Base-by-base conservation (phyloP, 345 rosid genomes). In the Noccaea caerulescens region DNA sequence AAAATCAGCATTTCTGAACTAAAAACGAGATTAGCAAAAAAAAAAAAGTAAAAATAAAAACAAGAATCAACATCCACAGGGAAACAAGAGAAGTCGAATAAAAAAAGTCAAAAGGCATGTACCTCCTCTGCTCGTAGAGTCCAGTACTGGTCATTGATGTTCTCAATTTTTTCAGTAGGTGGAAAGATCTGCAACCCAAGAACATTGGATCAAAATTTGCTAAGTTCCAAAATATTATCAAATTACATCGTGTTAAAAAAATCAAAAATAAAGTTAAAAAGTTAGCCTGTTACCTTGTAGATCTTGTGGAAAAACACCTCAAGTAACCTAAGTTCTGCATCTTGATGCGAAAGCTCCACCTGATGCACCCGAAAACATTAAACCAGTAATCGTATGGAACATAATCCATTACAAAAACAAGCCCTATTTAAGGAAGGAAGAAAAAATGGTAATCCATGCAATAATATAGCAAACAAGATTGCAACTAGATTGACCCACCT, bases 121-220 rank as follows among this genome's bases (percentile, higher is more conserved):
- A 76, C 99, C 99, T 94, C 99, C 72, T 94, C 99, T 65, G 97
- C 98, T 10, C 99, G 93, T 46, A 94, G 71, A 41, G 98, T 94
- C 99, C 98, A 94, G 77, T 91, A 94, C 76, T 91, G 96, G 71
- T 94, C 99, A 87, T 91, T 91, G 68, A 94, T 94, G 69, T 89
- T 94, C 85, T 94, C 99, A 60, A 94, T 94, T 79, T 77, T 89
- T 80, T 94, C 99, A 79, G 72, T 76, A 36, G 85, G 78, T 16
- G 96, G 86, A 81, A 91, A 94, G 53, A 87, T 87, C 99, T 94
- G 92, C 68, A 82, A 71, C 6, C 53, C 38, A 63, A 23, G 36
- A 33, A 72, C 11, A 70, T 49, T 50, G 36, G 43, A 69, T 57
- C 16, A 32, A 49, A 70, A 41, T 18, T 69, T 38, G 39, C 56